Conservation (phyloP, 2,329 filamentous ascomycete species). For the Monosporascus ibericus region DNA sequence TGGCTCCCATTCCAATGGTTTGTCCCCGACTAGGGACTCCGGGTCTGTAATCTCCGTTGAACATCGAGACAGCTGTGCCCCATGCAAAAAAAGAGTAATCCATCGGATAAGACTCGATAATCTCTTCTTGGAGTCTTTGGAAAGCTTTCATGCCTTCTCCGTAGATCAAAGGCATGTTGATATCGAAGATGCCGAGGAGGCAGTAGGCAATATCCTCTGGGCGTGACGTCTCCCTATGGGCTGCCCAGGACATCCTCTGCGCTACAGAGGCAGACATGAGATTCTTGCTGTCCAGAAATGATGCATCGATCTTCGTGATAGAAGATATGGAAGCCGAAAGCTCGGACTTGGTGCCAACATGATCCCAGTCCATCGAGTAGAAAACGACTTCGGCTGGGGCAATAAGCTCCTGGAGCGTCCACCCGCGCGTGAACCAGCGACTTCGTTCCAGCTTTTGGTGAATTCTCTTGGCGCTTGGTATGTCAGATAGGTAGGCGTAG, state of each 20-base stretch:
- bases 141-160: conserved; percentile 22
- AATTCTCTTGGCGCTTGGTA: conserved; percentile 4
- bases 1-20: not conserved
- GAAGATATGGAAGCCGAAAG: conserved; percentile 10
- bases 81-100: conserved; percentile 21
- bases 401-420: conserved; percentile 18
- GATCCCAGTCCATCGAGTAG: conserved; percentile 12
- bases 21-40: not conserved
- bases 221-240: conserved; percentile 14
- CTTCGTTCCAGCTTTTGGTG: conserved; percentile 8
- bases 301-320: conserved; percentile 14
- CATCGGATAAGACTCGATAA: conserved; percentile 15
- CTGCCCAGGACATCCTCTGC: conserved; percentile 23
- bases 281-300: conserved; percentile 6
- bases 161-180: conserved; percentile 23
- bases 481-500: conserved; percentile 18
- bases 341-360: conserved; percentile 13
- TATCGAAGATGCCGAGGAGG: conserved; percentile 23
- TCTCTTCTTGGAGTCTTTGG: conserved; percentile 16
- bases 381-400: conserved; percentile 17
- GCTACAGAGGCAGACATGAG: conserved; percentile 12
- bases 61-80: conserved; percentile 3
- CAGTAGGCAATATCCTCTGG: conserved; percentile 22
- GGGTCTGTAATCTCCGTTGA: not conserved
- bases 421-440: conserved; percentile 10